Percentiles rank a stretch among this genome's conserved stretches.
Evolutionary conservation across 306 rosid genomes (phyloP).

Genomic region (Medicago lupulina): DNA sequence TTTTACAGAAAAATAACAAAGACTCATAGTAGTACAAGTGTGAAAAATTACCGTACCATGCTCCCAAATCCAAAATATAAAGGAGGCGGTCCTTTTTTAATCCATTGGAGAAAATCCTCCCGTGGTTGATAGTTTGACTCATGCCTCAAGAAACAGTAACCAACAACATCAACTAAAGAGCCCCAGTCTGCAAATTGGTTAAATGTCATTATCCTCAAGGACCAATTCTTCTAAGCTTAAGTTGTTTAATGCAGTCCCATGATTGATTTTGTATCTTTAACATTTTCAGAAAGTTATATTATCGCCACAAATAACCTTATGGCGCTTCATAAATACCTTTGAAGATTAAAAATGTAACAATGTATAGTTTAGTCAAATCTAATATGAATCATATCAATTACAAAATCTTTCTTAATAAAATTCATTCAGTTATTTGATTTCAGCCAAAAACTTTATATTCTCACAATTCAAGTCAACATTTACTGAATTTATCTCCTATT

Average conservation of each 20-base stretch:
- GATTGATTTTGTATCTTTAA: constrained; percentile 14
- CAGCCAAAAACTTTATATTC: background rate
- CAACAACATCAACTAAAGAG: constrained; percentile 87
- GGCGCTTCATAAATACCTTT: background rate
- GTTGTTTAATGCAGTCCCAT: background rate
- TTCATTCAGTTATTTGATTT: no score
- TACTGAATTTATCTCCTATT: constrained; percentile 23
- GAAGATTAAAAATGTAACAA: constrained; percentile 8
- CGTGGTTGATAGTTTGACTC: constrained; percentile 82
- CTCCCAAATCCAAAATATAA: constrained; percentile 96
- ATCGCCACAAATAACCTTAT: constrained; percentile 18
- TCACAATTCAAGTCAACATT: constrained; percentile 37
- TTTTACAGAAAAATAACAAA: constrained; percentile 14
- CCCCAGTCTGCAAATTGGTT: constrained; percentile 87
- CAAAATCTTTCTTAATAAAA: no score
- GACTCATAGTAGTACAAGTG: constrained; percentile 11
- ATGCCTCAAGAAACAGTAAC: constrained; percentile 85
- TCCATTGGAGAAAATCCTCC: constrained; percentile 78
- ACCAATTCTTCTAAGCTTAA: constrained; percentile 29
- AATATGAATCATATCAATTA: background rate
- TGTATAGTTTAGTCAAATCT: constrained; percentile 9
- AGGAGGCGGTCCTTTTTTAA: constrained; percentile 78
- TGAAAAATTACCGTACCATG: constrained; percentile 70
- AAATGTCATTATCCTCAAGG: constrained; percentile 35
- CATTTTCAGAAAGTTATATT: constrained; percentile 15